These are phyloP conservation scores for Aspergillus sp. DNA, from an alignment of 2,329 filamentous ascomycete species.

Conservation along the genomic window DNA sequence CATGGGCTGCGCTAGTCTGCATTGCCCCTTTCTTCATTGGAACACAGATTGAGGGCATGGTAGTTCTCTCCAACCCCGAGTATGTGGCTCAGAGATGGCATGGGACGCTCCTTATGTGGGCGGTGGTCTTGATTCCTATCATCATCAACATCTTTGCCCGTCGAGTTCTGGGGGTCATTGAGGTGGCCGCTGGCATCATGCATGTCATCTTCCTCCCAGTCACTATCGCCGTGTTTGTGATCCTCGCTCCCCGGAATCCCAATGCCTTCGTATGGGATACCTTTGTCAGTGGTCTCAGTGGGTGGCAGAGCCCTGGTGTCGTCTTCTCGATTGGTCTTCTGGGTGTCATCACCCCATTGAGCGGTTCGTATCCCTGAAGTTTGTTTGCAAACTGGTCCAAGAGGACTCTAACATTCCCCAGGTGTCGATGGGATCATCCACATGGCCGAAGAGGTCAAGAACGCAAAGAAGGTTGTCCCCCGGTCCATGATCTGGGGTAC, in stretches of 20 bases:
- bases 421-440: constrained; percentile 26
- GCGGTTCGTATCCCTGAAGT: constrained; percentile 8
- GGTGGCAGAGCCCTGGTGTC: constrained; percentile 21
- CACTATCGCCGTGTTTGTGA: constrained; percentile 19
- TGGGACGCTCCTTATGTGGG: constrained; percentile 50
- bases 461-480: constrained; percentile 46
- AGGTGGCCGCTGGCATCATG: constrained; percentile 16
- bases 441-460: constrained; percentile 49
- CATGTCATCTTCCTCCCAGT: constrained; percentile 23
- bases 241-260: constrained; percentile 20
- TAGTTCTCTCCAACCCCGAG: constrained; percentile 25
- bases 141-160: constrained; percentile 49
- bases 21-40: constrained; percentile 27
- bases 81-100: constrained; percentile 28
- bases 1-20: constrained; percentile 26
- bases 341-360: constrained; percentile 11
- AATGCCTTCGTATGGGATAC: constrained; percentile 22
- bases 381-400: neutral
- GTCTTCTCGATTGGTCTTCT: constrained; percentile 15
- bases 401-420: constrained; percentile 2
- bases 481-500: constrained; percentile 45
- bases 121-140: constrained; percentile 46
- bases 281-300: constrained; percentile 21
- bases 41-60: constrained; percentile 34
- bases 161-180: constrained; percentile 11